These are phyloP conservation scores for Asterochloris erici DNA, from an alignment of 139 green algal genomes.

Conservation along the genomic window DNA sequence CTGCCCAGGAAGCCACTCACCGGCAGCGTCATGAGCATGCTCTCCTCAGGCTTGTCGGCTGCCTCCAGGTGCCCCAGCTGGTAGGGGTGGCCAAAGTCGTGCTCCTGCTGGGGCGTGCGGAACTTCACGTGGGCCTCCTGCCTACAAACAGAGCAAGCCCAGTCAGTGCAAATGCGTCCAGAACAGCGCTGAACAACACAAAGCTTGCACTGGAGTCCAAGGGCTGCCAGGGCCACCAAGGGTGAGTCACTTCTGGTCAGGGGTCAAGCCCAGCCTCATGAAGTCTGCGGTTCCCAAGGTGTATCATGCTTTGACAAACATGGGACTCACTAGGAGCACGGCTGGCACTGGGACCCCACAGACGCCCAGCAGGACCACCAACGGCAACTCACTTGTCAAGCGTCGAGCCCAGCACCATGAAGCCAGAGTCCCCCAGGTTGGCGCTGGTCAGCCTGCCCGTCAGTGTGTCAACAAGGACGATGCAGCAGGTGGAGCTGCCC, in stretches of 20 bases:
- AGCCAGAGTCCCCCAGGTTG: slow-evolving; percentile 86
- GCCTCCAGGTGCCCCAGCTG: slow-evolving; percentile 53
- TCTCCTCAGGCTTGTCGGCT: slow-evolving; percentile 58
- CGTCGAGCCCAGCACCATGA: slow-evolving; percentile 60
- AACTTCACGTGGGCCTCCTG: slow-evolving; percentile 58
- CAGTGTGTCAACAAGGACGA: slow-evolving; percentile 73
- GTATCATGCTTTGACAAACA: too few species aligned
- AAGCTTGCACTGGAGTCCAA: too few species aligned
- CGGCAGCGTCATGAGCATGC: slow-evolving; percentile 68
- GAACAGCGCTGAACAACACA: too few species aligned
- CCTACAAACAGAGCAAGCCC: neutral
- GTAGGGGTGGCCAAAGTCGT: slow-evolving; percentile 89
- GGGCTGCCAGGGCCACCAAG: too few species aligned
- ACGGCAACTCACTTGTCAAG: slow-evolving; percentile 1
- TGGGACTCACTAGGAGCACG: too few species aligned
- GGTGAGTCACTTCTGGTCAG: too few species aligned
- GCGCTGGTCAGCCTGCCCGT: slow-evolving; percentile 66
- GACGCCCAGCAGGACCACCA: too few species aligned
- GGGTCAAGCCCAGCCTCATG: too few species aligned
- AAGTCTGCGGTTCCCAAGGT: too few species aligned
- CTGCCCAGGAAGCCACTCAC: slow-evolving; percentile 20
- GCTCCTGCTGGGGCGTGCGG: slow-evolving; percentile 84
- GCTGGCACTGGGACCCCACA: too few species aligned
- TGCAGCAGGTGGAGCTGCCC: slow-evolving; percentile 74
- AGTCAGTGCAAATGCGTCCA: neutral